Conservation (phyloP, 345 rosid species). For the Citrus maxima region DNA sequence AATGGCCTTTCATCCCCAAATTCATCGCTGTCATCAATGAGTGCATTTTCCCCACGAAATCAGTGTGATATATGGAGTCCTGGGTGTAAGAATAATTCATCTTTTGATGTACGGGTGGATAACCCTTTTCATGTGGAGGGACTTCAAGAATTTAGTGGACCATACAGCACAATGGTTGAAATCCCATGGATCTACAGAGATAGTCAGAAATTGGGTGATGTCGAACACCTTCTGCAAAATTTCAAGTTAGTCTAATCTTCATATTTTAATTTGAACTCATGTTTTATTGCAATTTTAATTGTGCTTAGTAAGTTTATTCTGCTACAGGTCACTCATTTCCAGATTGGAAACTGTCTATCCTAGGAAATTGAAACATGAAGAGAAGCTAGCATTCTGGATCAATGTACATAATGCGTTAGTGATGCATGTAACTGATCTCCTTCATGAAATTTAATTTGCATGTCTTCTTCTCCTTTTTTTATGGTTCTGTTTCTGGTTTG, state of each 20-base stretch:
- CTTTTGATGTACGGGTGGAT: conserved; percentile 72
- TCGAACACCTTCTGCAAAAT: conserved; percentile 75
- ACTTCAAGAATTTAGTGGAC: conserved; percentile 89
- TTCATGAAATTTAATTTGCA: neutral
- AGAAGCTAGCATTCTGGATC: conserved; percentile 96
- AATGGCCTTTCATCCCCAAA: conserved; percentile 73
- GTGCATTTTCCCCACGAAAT: conserved; percentile 72
- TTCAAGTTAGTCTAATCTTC: conserved; percentile 57
- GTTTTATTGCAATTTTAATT: neutral
- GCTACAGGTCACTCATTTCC: conserved; percentile 68
- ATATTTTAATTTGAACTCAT: neutral
- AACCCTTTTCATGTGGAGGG: conserved; percentile 90
- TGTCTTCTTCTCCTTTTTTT: neutral
- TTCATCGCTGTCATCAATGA: conserved; percentile 66
- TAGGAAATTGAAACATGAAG: conserved; percentile 74
- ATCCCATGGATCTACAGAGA: conserved; percentile 82
- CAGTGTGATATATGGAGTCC: conserved; percentile 85
- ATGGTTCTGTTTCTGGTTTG: conserved; percentile 11
- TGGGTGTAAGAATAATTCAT: conserved; percentile 64
- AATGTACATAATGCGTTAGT: conserved; percentile 88
- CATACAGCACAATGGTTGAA: conserved; percentile 82
- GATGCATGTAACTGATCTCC: conserved; percentile 79
- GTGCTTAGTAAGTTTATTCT: conserved; percentile 8
- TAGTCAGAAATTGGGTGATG: conserved; percentile 69
- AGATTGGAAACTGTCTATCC: conserved; percentile 74